Conservation (phyloP, 2,329 filamentous ascomycete genomes). For the Epichloe scottii region DNA sequence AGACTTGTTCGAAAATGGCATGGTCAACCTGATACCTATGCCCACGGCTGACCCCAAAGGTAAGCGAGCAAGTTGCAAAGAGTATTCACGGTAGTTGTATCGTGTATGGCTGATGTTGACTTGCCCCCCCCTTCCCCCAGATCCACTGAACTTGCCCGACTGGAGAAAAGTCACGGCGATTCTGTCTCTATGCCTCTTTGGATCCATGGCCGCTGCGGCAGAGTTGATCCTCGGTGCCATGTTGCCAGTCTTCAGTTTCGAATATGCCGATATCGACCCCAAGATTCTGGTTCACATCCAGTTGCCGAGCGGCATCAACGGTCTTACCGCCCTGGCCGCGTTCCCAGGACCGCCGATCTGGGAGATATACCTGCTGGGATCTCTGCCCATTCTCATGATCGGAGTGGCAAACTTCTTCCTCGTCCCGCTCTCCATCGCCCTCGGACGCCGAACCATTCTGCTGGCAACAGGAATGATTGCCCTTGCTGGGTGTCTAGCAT, state of each 20-base stretch:
- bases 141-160: slow-evolving; percentile 1
- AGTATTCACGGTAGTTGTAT: not conserved
- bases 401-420: slow-evolving; percentile 2
- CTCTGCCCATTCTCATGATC: slow-evolving; percentile 1
- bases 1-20: not conserved
- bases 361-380: slow-evolving; percentile 1
- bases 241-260: slow-evolving; percentile 1
- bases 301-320: not conserved
- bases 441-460: not conserved
- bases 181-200: slow-evolving; percentile 1
- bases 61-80: not conserved
- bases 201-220: slow-evolving; percentile 1
- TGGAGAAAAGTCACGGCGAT: not conserved
- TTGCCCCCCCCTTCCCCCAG: not conserved
- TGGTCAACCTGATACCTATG: slow-evolving; percentile 2
- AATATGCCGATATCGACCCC: slow-evolving; percentile 1
- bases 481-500: not conserved
- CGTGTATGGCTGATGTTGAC: not conserved
- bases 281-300: not conserved
- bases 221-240: slow-evolving; percentile 3
- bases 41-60: slow-evolving; percentile 1
- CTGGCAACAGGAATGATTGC: not conserved
- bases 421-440: not conserved
- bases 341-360: slow-evolving; percentile 2
- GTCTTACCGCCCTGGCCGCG: not conserved